Conservation (phyloP, 1,139 yeast genomes). For the Pichia sp. region DNA sequence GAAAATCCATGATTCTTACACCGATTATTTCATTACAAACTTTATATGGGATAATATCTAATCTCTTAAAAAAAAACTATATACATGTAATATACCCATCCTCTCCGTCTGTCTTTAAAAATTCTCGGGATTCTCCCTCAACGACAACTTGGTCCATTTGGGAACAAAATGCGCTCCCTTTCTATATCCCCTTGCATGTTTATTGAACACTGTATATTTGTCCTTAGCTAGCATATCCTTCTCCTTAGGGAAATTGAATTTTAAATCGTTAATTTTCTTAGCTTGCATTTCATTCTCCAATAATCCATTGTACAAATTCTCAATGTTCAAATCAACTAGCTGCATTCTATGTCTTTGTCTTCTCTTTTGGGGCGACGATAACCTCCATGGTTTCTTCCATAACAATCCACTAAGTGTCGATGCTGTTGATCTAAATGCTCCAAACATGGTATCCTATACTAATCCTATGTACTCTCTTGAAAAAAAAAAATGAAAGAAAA, state of each 20-base stretch:
- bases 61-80: background rate
- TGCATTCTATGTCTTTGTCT: slow-evolving; percentile 79
- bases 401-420: slow-evolving; percentile 72
- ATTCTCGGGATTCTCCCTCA: slow-evolving; percentile 74
- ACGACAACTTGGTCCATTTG: slow-evolving; percentile 81
- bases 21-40: slow-evolving; percentile 59
- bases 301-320: slow-evolving; percentile 61
- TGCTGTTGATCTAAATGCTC: slow-evolving; percentile 66
- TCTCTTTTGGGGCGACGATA: slow-evolving; percentile 75
- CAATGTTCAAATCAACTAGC: slow-evolving; percentile 73
- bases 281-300: slow-evolving; percentile 42
- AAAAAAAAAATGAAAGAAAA: no score
- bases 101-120: slow-evolving; percentile 35
- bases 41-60: slow-evolving; percentile 65
- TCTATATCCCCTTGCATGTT: slow-evolving; percentile 69
- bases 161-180: slow-evolving; percentile 84
- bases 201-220: slow-evolving; percentile 83
- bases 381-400: slow-evolving; percentile 76
- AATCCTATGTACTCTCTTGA: no score
- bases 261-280: slow-evolving; percentile 47
- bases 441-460: slow-evolving; percentile 44
- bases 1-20: slow-evolving; percentile 48
- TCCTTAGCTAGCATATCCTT: slow-evolving; percentile 71
- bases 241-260: slow-evolving; percentile 65
- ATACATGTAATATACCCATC: background rate